Evolutionary conservation across 768 basidiomycete species (phyloP), one percentile per base, ranked within the genome.

Genomic region (Lactarius akahatsu): DNA sequence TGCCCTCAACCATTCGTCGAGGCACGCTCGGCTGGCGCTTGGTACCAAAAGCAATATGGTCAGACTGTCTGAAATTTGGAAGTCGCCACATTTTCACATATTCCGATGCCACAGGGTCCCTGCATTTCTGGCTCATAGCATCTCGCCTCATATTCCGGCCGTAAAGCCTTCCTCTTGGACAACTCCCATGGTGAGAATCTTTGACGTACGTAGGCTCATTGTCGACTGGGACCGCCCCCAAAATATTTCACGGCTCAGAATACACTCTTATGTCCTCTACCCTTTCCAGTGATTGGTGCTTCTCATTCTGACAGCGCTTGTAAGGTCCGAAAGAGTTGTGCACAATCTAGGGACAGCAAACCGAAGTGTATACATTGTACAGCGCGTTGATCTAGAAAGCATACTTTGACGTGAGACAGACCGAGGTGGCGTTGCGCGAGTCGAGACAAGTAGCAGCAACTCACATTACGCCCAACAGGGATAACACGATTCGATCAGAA

Each of bases 401-500:
- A 26, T 45, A 38, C 47, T 30, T 54, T 30, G 38, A 54, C 47
- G n/a, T 38, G 36, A 58, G 58, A 59, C 16, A 18, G 28, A 38
- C 30, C 20, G 47, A 30, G 32, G 57, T 28, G 47, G 56, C 47
- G 60, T n/a, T 52, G 55, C 34, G n/a, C n/a, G 26, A 9, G 28
- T 55, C 20, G n/a, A 40, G 30, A 38, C 36, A 40, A 23, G 57
- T 58, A 26, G 23, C 32, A 45, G 41, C 11, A 55, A 38, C 30
- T 47, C n/a, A 60, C 23, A 20, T 65, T 65, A 32, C 64, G 59
- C 59, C 64, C 20, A 10, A 32, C 28, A 56, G 23, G 59, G 28
- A 10, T 11, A 40, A 30, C 20, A 55, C 50, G 38, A 34, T 61
- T 60, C 50, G 40, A 65, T 65, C 64, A 65, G 64, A 65, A 65